Evolutionary conservation across 768 basidiomycete species (phyloP).

Genomic region (Panellus pusillus): DNA sequence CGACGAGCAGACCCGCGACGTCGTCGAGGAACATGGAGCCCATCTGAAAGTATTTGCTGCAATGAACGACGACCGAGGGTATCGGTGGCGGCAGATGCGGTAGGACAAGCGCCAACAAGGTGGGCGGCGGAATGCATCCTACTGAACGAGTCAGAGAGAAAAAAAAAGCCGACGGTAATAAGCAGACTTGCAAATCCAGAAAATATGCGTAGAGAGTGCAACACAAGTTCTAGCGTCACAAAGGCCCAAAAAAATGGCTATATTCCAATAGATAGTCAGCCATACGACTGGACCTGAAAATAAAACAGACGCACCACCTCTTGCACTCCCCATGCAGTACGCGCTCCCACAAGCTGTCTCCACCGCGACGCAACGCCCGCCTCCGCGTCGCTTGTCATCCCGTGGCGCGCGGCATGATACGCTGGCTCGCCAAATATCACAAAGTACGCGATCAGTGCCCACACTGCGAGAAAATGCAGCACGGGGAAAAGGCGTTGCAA

Average conservation of each 20-base stretch:
- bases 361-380: constrained; percentile 55
- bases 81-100: constrained; percentile 68
- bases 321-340: constrained; percentile 47
- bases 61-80: constrained; percentile 60
- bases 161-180: background rate
- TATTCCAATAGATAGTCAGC: background rate
- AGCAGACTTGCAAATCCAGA: constrained; percentile 57
- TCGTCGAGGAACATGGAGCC: constrained; percentile 69
- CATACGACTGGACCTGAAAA: background rate
- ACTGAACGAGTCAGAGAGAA: constrained; percentile 26
- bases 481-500: constrained; percentile 65
- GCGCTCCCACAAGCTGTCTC: constrained; percentile 50
- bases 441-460: constrained; percentile 67
- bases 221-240: constrained; percentile 63
- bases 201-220: constrained; percentile 75
- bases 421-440: constrained; percentile 65
- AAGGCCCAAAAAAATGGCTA: constrained; percentile 88
- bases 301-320: constrained; percentile 48
- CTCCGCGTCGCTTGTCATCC: constrained; percentile 35
- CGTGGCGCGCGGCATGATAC: constrained; percentile 32
- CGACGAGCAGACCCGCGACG: constrained; percentile 67
- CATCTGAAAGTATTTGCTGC: constrained; percentile 69
- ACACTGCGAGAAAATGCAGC: constrained; percentile 63
- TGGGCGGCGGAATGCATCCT: constrained; percentile 59
- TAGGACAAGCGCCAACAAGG: constrained; percentile 56